Evolutionary conservation across 2,329 filamentous ascomycete genomes (phyloP).

Genomic region (Neonectria hederae): DNA sequence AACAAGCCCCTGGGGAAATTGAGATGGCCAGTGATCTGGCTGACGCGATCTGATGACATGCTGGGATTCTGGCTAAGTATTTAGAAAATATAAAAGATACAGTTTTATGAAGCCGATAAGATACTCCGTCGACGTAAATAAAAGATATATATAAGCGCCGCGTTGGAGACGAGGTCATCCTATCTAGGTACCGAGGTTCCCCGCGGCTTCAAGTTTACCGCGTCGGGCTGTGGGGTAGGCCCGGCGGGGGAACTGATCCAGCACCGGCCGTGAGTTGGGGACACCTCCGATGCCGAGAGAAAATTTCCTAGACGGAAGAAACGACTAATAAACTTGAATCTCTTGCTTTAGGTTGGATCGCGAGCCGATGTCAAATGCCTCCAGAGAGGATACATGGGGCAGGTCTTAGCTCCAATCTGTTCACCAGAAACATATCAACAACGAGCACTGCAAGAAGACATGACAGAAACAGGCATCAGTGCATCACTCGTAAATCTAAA

Average conservation of each 20-base stretch:
- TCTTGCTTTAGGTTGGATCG: not conserved
- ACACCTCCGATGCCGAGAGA: not conserved
- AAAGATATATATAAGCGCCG: conserved; percentile 1
- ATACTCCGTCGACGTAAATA: not conserved
- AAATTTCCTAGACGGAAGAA: not conserved
- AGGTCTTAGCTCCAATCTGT: too few relatives aligned
- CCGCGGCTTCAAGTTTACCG: conserved; percentile 31
- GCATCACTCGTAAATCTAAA: conserved; percentile 53
- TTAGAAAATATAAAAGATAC: not conserved
- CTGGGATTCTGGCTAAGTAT: not conserved
- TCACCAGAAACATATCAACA: not conserved
- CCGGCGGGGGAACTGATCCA: conserved; percentile 7
- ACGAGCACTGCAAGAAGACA: not conserved
- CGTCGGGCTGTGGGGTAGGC: conserved; percentile 39
- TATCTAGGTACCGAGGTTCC: conserved; percentile 43
- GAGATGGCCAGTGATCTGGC: conserved; percentile 80
- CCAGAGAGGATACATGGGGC: not conserved
- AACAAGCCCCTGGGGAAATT: conserved; percentile 85
- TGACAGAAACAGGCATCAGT: not conserved
- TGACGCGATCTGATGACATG: conserved; percentile 66
- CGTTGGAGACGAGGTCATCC: conserved; percentile 13
- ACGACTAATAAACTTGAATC: not conserved
- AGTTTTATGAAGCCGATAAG: not conserved
- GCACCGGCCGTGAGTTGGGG: conserved; percentile 1
- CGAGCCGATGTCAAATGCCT: not conserved